phyloP scores from a whole-genome alignment of 2,329 filamentous ascomycete genomes.

The Epichloe uncinata region DNA sequence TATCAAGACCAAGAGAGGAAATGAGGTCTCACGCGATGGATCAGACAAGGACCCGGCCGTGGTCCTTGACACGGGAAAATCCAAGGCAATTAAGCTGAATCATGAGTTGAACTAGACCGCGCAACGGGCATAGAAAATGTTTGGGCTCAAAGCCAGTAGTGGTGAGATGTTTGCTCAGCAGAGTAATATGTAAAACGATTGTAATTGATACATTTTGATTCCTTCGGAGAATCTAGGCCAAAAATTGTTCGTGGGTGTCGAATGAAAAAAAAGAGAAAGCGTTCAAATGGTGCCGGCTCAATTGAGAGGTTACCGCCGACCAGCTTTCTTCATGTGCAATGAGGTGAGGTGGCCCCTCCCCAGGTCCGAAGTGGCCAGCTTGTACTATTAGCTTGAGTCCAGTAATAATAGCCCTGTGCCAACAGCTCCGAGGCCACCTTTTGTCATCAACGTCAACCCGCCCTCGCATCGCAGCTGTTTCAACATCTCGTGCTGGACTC shows the following conservation, averaged over 20 bases:
- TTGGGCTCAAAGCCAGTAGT: neutral
- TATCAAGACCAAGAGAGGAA: conserved; percentile 29
- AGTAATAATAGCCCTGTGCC: neutral
- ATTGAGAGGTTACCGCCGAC: too few species aligned
- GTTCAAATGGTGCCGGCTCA: too few species aligned
- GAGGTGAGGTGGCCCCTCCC: too few species aligned
- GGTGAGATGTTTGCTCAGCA: neutral
- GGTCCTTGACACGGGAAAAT: conserved; percentile 21
- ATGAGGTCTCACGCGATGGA: conserved; percentile 26
- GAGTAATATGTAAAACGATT: too few species aligned
- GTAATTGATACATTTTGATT: too few species aligned
- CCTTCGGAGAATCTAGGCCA: too few species aligned
- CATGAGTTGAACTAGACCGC: conserved; percentile 6
- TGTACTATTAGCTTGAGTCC: neutral
- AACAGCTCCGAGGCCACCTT: neutral
- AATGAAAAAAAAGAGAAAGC: too few species aligned
- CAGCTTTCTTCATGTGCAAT: too few species aligned
- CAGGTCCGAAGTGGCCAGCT: conserved; percentile 9
- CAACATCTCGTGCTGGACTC: conserved; percentile 1
- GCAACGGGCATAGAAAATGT: neutral
- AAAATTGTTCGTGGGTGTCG: too few species aligned
- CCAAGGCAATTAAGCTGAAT: conserved; percentile 5
- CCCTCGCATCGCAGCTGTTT: neutral
- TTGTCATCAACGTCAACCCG: neutral
- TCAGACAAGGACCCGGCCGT: conserved; percentile 28